A percentile compares a stretch with the other conserved stretches of the same genome.
Evolutionary conservation across 2,329 filamentous ascomycete genomes (phyloP).

Genomic region (Huntiella bhutanensis): DNA sequence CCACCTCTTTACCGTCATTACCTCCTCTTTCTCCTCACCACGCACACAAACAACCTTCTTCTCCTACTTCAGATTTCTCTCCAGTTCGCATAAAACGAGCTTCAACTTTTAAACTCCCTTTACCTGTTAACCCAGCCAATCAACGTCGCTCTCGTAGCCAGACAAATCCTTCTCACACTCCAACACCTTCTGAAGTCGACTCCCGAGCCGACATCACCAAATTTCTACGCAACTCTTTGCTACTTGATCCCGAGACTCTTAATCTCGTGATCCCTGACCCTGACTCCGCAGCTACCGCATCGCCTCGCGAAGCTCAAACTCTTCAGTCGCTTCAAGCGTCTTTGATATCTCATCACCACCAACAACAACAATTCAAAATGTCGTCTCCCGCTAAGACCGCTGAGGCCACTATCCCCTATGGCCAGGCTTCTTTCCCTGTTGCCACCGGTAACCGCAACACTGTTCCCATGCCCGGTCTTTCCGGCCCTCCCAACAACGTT

Average conservation of each 20-base stretch:
- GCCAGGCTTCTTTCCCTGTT: constrained; percentile 16
- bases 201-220: constrained; percentile 4
- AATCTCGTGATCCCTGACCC: constrained; percentile 7
- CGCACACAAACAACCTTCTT: neutral
- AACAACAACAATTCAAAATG: constrained; percentile 12
- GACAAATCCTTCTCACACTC: constrained; percentile 1
- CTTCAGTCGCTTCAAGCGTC: constrained; percentile 7
- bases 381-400: constrained; percentile 15
- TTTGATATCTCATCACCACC: constrained; percentile 9
- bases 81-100: constrained; percentile 10
- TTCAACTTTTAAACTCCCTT: constrained; percentile 12
- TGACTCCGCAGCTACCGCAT: neutral
- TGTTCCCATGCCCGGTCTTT: constrained; percentile 20
- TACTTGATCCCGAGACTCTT: constrained; percentile 31
- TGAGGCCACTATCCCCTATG: constrained; percentile 14
- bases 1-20: constrained; percentile 1
- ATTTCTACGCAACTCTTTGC: constrained; percentile 6
- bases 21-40: neutral
- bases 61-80: neutral
- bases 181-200: constrained; percentile 6
- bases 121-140: constrained; percentile 11
- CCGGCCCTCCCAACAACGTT: constrained; percentile 19
- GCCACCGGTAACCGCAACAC: constrained; percentile 15
- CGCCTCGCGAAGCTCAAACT: constrained; percentile 1
- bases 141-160: constrained; percentile 8